A percentile compares a stretch with the other conserved stretches of the same genome.
phyloP scores from a whole-genome alignment of 2,329 filamentous ascomycete genomes.

The Trichoderma sp. region DNA sequence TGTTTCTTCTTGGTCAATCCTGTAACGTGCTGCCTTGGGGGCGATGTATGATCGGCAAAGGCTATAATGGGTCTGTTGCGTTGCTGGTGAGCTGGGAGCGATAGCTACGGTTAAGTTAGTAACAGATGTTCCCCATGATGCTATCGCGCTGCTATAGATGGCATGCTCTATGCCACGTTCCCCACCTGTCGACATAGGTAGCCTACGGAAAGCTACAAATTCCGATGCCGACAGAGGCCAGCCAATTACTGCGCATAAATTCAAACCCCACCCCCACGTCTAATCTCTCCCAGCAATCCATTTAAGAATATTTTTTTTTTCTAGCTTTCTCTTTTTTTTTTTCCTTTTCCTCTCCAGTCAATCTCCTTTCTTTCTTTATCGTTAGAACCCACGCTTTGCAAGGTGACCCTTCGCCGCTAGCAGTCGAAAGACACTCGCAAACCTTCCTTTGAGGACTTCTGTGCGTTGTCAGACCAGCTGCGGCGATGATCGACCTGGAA shows the following conservation, averaged over 20 bases:
- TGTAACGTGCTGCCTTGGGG: not conserved
- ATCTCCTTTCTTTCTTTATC: not conserved
- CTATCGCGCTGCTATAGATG: conserved; percentile 6
- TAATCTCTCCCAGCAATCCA: not conserved
- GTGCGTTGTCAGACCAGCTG: conserved; percentile 8
- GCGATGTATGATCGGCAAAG: not conserved
- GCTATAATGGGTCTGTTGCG: not conserved
- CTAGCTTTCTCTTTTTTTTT: not conserved
- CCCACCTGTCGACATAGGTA: not conserved
- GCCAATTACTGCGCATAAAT: not conserved
- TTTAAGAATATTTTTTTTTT: not conserved
- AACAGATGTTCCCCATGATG: conserved; percentile 20
- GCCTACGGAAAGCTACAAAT: not conserved
- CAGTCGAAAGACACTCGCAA: conserved; percentile 2
- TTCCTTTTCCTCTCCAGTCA: not conserved
- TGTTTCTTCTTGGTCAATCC: not conserved
- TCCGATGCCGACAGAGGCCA: not conserved
- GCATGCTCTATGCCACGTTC: not conserved
- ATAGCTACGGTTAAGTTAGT: not conserved
- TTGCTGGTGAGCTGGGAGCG: not conserved
- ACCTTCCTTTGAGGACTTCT: not conserved
- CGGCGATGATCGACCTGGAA: conserved; percentile 20
- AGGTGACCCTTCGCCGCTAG: not conserved
- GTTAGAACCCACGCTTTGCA: not conserved
- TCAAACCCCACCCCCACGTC: not conserved